Percentiles rank a stretch among this genome's conserved stretches.
These are phyloP conservation scores for Wickerhamomyces xylosicus DNA, from an alignment of 805 yeast species.

Conservation along the genomic window DNA sequence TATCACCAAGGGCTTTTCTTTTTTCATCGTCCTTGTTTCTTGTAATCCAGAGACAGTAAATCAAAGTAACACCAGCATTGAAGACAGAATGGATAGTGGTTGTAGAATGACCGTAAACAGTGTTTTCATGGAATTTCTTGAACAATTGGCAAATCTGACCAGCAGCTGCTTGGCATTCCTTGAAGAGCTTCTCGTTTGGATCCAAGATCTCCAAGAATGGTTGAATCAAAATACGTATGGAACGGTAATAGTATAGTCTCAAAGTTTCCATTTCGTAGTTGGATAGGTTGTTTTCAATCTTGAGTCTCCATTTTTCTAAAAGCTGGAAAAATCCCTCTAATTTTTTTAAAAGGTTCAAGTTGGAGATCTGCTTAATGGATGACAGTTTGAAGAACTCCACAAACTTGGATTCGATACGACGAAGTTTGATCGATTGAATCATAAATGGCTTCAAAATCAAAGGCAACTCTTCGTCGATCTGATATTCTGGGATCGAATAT, in stretches of 20 bases:
- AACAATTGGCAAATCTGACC: slow-evolving; percentile 59
- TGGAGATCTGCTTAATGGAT: slow-evolving; percentile 9
- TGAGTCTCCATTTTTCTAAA: slow-evolving; percentile 46
- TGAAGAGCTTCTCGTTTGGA: slow-evolving; percentile 49
- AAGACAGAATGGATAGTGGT: slow-evolving; percentile 59
- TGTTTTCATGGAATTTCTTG: slow-evolving; percentile 52
- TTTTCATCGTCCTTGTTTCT: slow-evolving; percentile 51
- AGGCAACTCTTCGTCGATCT: slow-evolving; percentile 38
- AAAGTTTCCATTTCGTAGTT: slow-evolving; percentile 30
- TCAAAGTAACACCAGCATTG: slow-evolving; percentile 58
- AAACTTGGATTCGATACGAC: slow-evolving; percentile 51
- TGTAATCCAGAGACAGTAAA: slow-evolving; percentile 58
- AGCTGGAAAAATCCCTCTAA: slow-evolving; percentile 33
- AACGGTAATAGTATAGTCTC: slow-evolving; percentile 46
- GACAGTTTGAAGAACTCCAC: slow-evolving; percentile 37
- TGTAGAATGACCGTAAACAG: slow-evolving; percentile 53
- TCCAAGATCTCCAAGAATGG: slow-evolving; percentile 54
- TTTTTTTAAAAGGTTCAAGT: background rate
- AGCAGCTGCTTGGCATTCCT: slow-evolving; percentile 64
- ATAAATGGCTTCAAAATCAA: slow-evolving; percentile 37
- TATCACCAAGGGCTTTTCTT: slow-evolving; percentile 43
- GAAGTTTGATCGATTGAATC: slow-evolving; percentile 44
- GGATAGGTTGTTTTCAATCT: slow-evolving; percentile 32
- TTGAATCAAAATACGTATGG: slow-evolving; percentile 50
- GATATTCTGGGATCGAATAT: slow-evolving; percentile 39